Evolutionary conservation across 2,329 filamentous ascomycete species (phyloP).

Genomic region (Trichoderma sp.): DNA sequence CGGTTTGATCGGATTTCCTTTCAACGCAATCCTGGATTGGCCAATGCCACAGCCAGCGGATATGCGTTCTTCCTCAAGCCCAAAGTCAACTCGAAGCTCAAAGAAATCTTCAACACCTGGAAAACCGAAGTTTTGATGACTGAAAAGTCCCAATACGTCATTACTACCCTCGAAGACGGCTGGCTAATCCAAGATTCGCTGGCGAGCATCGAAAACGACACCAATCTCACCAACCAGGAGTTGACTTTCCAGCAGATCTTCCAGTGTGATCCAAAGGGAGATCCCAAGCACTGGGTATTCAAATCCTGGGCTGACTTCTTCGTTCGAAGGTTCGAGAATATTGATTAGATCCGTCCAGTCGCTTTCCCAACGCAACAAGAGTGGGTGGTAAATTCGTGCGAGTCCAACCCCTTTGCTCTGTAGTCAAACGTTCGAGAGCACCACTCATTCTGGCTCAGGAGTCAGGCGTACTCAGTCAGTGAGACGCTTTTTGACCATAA

Average conservation of each 20-base stretch:
- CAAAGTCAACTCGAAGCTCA: slow-evolving; percentile 50
- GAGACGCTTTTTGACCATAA: slow-evolving; percentile 57
- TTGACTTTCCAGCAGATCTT: slow-evolving; percentile 24
- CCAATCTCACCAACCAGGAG: slow-evolving; percentile 20
- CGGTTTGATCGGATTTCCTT: slow-evolving; percentile 52
- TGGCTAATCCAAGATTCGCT: slow-evolving; percentile 25
- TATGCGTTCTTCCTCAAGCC: slow-evolving; percentile 52
- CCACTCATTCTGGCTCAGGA: slow-evolving; percentile 65
- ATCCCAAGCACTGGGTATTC: slow-evolving; percentile 41
- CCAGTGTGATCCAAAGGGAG: slow-evolving; percentile 22
- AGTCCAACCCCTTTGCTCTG: slow-evolving; percentile 54
- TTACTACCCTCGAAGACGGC: slow-evolving; percentile 14
- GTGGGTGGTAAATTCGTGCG: slow-evolving; percentile 56
- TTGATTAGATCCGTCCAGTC: slow-evolving; percentile 47
- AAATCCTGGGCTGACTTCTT: slow-evolving; percentile 65
- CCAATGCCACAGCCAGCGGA: slow-evolving; percentile 54
- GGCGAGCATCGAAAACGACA: slow-evolving; percentile 21
- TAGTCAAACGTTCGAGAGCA: slow-evolving; percentile 44
- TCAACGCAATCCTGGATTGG: slow-evolving; percentile 57
- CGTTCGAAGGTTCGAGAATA: slow-evolving; percentile 46
- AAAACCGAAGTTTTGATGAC: slow-evolving; percentile 25
- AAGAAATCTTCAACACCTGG: slow-evolving; percentile 50
- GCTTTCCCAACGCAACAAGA: slow-evolving; percentile 39
- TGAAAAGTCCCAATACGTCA: slow-evolving; percentile 22
- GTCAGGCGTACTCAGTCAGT: slow-evolving; percentile 57